A percentile compares a stretch with the other conserved stretches of the same genome.
Conservation (phyloP, 75 land plant species). For the Pinus albicaulis region DNA sequence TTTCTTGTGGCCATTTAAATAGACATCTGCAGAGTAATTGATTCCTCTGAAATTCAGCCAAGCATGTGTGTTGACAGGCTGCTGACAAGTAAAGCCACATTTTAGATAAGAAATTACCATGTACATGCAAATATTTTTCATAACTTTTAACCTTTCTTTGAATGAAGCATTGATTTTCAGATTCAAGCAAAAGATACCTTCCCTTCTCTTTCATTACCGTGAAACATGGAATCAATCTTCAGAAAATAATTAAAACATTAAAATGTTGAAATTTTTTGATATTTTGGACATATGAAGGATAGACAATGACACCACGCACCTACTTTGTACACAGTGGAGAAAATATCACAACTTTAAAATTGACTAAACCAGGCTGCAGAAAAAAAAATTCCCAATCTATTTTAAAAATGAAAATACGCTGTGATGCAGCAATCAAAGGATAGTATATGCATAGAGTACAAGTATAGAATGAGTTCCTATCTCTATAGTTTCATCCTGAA, state of each 20-base stretch:
- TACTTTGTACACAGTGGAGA: neutral
- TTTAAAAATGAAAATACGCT: neutral
- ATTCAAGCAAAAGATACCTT: neutral
- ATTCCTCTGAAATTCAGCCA: conserved; percentile 88
- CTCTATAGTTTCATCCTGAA: neutral
- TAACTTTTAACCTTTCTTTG: neutral
- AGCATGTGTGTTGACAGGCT: conserved; percentile 59
- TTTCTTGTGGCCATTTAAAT: conserved; percentile 77
- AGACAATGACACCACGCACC: neutral
- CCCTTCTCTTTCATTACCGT: neutral
- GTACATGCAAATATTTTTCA: neutral
- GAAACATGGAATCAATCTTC: neutral
- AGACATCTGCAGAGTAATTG: conserved; percentile 90
- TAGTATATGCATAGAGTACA: neutral
- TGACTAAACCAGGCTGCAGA: neutral
- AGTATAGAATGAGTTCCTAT: neutral
- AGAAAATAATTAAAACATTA: neutral
- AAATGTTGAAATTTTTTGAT: neutral
- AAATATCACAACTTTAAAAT: neutral
- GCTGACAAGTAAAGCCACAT: conserved; percentile 7
- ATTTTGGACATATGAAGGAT: neutral
- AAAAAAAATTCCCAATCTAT: neutral
- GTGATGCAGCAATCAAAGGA: neutral
- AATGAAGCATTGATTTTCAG: neutral
- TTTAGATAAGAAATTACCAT: neutral